These are phyloP conservation scores for Apiotrichum mycotoxinovorans DNA, from an alignment of 1,284 basidiomycete genomes.

Conservation along the genomic window DNA sequence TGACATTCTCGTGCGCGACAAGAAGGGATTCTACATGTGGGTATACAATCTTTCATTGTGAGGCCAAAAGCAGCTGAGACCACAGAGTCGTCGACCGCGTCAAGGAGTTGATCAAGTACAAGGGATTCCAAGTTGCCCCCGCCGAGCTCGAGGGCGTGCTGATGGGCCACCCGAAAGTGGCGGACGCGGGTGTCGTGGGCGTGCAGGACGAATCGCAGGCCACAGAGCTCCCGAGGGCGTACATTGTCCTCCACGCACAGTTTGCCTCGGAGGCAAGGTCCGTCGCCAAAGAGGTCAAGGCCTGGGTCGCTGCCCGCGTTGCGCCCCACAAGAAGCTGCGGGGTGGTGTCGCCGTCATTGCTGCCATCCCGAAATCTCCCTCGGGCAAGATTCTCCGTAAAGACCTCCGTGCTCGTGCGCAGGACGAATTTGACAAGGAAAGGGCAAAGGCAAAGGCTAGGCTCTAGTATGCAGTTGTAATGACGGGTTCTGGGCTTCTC, in stretches of 20 bases:
- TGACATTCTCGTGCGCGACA: slow-evolving; percentile 63
- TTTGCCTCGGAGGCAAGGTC: slow-evolving; percentile 9
- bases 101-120: slow-evolving; percentile 80
- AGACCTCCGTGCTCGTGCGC: slow-evolving; percentile 30
- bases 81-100: slow-evolving; percentile 52
- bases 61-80: neutral
- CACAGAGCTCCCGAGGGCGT: slow-evolving; percentile 47
- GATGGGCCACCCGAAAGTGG: slow-evolving; percentile 65
- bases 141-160: slow-evolving; percentile 75
- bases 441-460: neutral
- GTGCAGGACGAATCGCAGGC: slow-evolving; percentile 61
- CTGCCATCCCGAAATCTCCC: slow-evolving; percentile 51
- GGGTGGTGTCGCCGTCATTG: slow-evolving; percentile 52
- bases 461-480: no score
- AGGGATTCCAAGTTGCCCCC: slow-evolving; percentile 64
- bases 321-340: slow-evolving; percentile 52
- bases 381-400: slow-evolving; percentile 46
- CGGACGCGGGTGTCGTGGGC: slow-evolving; percentile 69
- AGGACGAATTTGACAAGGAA: slow-evolving; percentile 25
- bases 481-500: no score
- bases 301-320: slow-evolving; percentile 61
- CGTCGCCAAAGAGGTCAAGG: slow-evolving; percentile 52
- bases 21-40: slow-evolving; percentile 54
- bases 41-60: no score
- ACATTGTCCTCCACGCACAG: neutral